Conservation (phyloP, 1,139 yeast species). For the Saccharomyces hybrid region DNA sequence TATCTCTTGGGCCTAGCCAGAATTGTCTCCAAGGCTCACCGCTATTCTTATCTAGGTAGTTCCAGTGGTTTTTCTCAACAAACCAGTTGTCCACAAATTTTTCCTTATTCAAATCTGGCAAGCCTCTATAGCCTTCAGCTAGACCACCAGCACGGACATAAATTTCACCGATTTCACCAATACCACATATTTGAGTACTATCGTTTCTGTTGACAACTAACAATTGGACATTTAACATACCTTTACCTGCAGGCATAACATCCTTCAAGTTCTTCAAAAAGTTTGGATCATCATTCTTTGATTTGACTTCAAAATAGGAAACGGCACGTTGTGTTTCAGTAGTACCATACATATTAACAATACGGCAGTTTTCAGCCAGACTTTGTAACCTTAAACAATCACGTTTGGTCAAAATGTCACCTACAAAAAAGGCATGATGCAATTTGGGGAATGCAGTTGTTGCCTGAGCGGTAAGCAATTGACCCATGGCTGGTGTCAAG, state of each 20-base stretch:
- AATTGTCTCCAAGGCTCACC: conserved; percentile 65
- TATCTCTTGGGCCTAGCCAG: conserved; percentile 92
- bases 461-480: conserved; percentile 90
- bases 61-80: conserved; percentile 55
- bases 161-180: conserved; percentile 97
- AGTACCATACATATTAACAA: conserved; percentile 98
- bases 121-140: conserved; percentile 89
- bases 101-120: conserved; percentile 79
- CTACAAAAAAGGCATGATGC: conserved; percentile 96
- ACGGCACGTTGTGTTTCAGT: conserved; percentile 98
- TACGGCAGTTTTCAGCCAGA: conserved; percentile 78
- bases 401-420: conserved; percentile 93
- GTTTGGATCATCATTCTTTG: conserved; percentile 58
- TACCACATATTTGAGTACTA: conserved; percentile 84
- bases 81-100: conserved; percentile 92
- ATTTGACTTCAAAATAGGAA: conserved; percentile 81
- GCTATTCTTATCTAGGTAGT: conserved; percentile 40
- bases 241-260: conserved; percentile 96
- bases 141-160: conserved; percentile 97
- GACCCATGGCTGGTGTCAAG: conserved; percentile 99
- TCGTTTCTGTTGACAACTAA: conserved; percentile 89
- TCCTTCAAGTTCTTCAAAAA: conserved; percentile 84
- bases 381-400: conserved; percentile 90
- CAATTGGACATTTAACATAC: conserved; percentile 91
- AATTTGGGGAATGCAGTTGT: conserved; percentile 76